phyloP scores from a whole-genome alignment of 768 basidiomycete genomes.

The Calocera viscosa region DNA sequence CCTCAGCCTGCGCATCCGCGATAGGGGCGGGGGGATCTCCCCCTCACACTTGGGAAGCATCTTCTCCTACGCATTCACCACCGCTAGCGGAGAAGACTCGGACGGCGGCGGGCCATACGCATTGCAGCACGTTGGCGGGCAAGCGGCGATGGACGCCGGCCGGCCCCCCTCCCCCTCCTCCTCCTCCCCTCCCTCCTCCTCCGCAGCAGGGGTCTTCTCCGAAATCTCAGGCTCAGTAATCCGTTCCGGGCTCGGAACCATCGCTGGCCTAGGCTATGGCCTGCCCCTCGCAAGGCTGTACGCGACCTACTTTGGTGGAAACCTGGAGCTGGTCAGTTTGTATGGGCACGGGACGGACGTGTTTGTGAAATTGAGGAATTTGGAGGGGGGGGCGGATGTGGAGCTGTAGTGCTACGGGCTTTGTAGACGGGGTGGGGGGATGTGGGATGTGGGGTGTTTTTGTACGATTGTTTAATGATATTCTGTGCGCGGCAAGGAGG shows the following conservation, averaged over 20 bases:
- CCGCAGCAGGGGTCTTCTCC: slow-evolving; percentile 37
- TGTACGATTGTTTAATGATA: too few species aligned
- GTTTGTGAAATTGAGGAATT: slow-evolving; percentile 41
- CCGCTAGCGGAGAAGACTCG: slow-evolving; percentile 42
- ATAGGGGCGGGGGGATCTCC: slow-evolving; percentile 76
- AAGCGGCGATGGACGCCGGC: slow-evolving; percentile 43
- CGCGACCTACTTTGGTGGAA: slow-evolving; percentile 70
- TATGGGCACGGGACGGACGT: slow-evolving; percentile 53
- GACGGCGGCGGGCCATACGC: slow-evolving; percentile 54
- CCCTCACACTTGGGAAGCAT: slow-evolving; percentile 61
- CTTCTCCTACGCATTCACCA: slow-evolving; percentile 87
- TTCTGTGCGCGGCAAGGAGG: too few species aligned
- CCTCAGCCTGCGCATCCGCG: slow-evolving; percentile 67
- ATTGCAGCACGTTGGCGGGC: slow-evolving; percentile 63
- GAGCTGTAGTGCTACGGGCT: slow-evolving; percentile 27
- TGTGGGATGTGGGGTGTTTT: not conserved
- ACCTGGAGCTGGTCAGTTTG: slow-evolving; percentile 64
- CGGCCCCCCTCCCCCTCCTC: slow-evolving; percentile 14
- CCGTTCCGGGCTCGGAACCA: slow-evolving; percentile 73
- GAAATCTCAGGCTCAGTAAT: slow-evolving; percentile 69
- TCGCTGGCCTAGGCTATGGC: slow-evolving; percentile 81
- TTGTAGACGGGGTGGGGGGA: not conserved
- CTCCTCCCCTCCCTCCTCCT: not conserved
- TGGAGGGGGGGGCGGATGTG: slow-evolving; percentile 43
- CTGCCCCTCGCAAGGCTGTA: slow-evolving; percentile 20